Conservation (phyloP, 345 rosid species). For the Pugionium dolabratum region DNA sequence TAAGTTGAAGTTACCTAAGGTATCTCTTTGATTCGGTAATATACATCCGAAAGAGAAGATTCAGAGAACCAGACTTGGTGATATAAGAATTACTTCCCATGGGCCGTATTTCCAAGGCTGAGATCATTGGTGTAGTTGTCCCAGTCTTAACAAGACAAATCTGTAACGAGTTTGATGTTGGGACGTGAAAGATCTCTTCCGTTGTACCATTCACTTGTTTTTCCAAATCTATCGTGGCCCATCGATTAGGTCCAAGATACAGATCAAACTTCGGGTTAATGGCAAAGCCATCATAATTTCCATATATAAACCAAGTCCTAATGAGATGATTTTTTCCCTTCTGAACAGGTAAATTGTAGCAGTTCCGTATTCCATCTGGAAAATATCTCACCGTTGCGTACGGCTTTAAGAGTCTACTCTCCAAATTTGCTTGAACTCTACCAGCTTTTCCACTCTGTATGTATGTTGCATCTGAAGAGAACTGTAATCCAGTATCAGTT, state of each 20-base stretch:
- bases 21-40: background rate
- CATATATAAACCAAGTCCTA: constrained; percentile 40
- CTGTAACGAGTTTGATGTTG: constrained; percentile 27
- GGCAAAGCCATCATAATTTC: constrained; percentile 43
- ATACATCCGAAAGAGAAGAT: background rate
- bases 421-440: background rate
- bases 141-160: constrained; percentile 43
- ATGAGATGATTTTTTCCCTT: constrained; percentile 44
- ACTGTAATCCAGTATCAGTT: accelerated
- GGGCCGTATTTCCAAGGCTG: constrained; percentile 27
- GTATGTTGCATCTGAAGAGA: constrained; percentile 38
- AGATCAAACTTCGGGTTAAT: constrained; percentile 10
- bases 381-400: constrained; percentile 34
- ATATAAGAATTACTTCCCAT: constrained; percentile 12
- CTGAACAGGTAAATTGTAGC: constrained; percentile 41
- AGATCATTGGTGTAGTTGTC: background rate
- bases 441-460: constrained; percentile 35
- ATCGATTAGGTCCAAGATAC: constrained; percentile 35
- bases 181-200: background rate
- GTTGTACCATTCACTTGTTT: background rate
- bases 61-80: constrained; percentile 23
- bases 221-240: constrained; percentile 28
- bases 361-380: constrained; percentile 46
- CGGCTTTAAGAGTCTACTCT: background rate
- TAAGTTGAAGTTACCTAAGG: constrained; percentile 25